phyloP scores from a whole-genome alignment of 78 protist species.

The Dictyostelium firmibasis region DNA sequence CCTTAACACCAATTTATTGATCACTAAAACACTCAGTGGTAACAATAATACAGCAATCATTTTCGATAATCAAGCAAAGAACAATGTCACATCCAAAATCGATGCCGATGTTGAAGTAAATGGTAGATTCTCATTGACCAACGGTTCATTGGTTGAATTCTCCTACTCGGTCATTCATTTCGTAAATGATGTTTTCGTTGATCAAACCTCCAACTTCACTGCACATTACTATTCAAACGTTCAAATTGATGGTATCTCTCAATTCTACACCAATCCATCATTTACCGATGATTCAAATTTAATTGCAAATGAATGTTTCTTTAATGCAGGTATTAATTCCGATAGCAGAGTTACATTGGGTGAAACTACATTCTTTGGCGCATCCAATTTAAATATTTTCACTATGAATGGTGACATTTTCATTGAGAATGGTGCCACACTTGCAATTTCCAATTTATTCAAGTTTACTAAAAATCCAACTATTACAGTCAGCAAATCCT shows the following conservation, averaged over 20 bases:
- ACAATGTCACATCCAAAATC: not conserved
- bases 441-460: not conserved
- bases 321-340: not conserved
- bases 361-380: not conserved
- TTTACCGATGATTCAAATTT: not conserved
- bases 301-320: not conserved
- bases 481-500: not conserved
- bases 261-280: not conserved
- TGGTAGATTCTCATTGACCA: not conserved
- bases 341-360: not conserved
- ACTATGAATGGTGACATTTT: not conserved
- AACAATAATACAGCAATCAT: not conserved
- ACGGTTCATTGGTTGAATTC: not conserved
- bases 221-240: not conserved
- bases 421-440: not conserved
- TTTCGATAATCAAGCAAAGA: not conserved
- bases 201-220: not conserved
- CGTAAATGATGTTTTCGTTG: not conserved
- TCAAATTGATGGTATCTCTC: not conserved
- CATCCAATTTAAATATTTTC: not conserved
- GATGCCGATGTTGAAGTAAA: not conserved
- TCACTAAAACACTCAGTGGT: not conserved
- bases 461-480: not conserved
- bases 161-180: not conserved
- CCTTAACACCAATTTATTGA: not conserved